Base-by-base conservation (phyloP, 2,329 filamentous ascomycete species). In the Claviceps spartinae region DNA sequence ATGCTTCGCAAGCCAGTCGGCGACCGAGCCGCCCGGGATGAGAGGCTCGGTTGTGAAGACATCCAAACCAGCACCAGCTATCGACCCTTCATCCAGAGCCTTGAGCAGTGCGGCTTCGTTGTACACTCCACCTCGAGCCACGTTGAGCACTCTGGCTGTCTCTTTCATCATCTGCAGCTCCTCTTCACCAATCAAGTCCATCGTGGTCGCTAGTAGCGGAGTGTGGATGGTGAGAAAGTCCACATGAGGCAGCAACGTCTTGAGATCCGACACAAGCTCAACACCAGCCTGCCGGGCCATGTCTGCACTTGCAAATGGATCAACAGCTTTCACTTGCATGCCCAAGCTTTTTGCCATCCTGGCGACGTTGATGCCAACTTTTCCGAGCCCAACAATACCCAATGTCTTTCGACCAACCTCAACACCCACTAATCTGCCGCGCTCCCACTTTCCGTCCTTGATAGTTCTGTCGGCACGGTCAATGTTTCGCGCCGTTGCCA, bases 211-310 rank as follows among this genome's bases (percentile, higher is more conserved):
- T 54, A 90, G 78, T 52, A 93, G 72, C 0, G 88, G 88, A 0
- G 86, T 91, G 62, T 93, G 87, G 9, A 91, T 82, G 0, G 86
- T 90, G 55, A 93, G 63, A 62, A 91, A 90, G 65, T 91, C 86
- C 1, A 82, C 79, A 26, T 74, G 71, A 1, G 80, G 76, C 14
- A 93, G 72, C 14, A 91, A 69, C 22, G 79, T 77, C 3, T 61
- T 54, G 18, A 88, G 68, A 1, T 70, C 74, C 2, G 72, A 60
- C n/a, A 81, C 72, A 1, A 88, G 67, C 43, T 75, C 74, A 6
- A 89, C 85, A 6, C 81, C 83, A 1, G 81, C 82, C 20, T 82
- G 75, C 3, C 75, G 72, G 2, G 86, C 86, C 42, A 90, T 75
- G n/a, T 84, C 81, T 0, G 78, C 73, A 55, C 83, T 86, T 1